A percentile compares a stretch with the other conserved stretches of the same genome.
Evolutionary conservation across 1,284 basidiomycete genomes (phyloP).

Genomic region (Sporisorium iseilematis-ciliati): DNA sequence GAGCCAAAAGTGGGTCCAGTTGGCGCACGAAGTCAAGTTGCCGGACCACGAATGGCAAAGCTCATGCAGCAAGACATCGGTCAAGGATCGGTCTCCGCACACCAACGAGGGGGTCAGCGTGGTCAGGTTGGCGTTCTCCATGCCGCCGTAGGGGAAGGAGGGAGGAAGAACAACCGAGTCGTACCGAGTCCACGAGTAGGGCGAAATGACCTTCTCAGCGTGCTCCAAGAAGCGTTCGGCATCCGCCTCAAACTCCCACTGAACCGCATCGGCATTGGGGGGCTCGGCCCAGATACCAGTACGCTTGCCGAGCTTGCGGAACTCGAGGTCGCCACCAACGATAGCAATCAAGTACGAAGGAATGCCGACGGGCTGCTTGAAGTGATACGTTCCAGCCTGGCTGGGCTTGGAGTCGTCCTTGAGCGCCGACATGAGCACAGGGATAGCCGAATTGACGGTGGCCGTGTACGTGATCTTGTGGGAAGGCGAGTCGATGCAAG

Average conservation of each 20-base stretch:
- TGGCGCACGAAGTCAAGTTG: slow-evolving; percentile 66
- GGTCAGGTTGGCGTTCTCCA: slow-evolving; percentile 69
- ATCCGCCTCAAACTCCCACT: slow-evolving; percentile 69
- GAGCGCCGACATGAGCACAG: slow-evolving; percentile 68
- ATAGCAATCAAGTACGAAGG: slow-evolving; percentile 68
- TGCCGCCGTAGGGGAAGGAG: slow-evolving; percentile 81
- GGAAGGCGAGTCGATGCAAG: slow-evolving; percentile 66
- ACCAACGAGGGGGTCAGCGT: slow-evolving; percentile 68
- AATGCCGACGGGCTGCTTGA: slow-evolving; percentile 65
- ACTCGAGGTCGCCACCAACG: slow-evolving; percentile 65
- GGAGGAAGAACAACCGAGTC: slow-evolving; percentile 92
- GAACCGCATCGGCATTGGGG: slow-evolving; percentile 60
- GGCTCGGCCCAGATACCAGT: slow-evolving; percentile 69
- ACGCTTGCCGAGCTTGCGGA: slow-evolving; percentile 63
- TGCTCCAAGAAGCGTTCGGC: slow-evolving; percentile 66
- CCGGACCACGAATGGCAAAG: slow-evolving; percentile 68
- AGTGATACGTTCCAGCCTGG: slow-evolving; percentile 53
- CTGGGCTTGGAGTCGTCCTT: slow-evolving; percentile 51
- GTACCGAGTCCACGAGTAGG: slow-evolving; percentile 88
- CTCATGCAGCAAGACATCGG: slow-evolving; percentile 72
- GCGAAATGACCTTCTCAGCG: slow-evolving; percentile 66
- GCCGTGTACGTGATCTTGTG: slow-evolving; percentile 69
- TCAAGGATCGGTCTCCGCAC: slow-evolving; percentile 60
- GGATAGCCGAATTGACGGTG: slow-evolving; percentile 56
- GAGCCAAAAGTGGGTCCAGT: slow-evolving; percentile 69